These are phyloP conservation scores for Apiotrichum gamsii DNA, from an alignment of 1,284 basidiomycete genomes.

Conservation along the genomic window DNA sequence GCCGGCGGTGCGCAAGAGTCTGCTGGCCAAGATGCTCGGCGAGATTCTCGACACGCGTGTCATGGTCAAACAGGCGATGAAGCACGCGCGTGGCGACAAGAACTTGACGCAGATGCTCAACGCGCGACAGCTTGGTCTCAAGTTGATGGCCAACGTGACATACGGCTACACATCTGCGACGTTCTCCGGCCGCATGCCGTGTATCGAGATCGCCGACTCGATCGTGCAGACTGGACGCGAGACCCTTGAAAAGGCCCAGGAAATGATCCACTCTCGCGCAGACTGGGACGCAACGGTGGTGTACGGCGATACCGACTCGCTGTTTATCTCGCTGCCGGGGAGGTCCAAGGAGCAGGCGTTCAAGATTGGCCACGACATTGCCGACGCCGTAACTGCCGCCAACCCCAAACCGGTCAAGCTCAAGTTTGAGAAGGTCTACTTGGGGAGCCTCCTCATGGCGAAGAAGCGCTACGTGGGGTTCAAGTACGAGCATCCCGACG, in stretches of 20 bases:
- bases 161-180: constrained; percentile 93
- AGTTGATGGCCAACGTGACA: constrained; percentile 78
- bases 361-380: constrained; percentile 83
- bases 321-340: constrained; percentile 84
- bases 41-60: constrained; percentile 93
- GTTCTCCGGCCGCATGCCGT: constrained; percentile 95
- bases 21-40: constrained; percentile 83
- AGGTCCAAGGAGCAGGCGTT: constrained; percentile 91
- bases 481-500: constrained; percentile 81
- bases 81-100: constrained; percentile 70
- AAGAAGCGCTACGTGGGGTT: constrained; percentile 97
- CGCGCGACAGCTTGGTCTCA: constrained; percentile 80
- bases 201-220: constrained; percentile 94
- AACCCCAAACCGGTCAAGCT: constrained; percentile 91
- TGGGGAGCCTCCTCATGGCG: constrained; percentile 85
- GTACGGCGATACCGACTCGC: constrained; percentile 96
- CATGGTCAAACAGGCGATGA: constrained; percentile 96
- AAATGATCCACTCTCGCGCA: constrained; percentile 64
- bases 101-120: constrained; percentile 67
- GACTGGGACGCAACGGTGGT: constrained; percentile 90
- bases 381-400: constrained; percentile 72
- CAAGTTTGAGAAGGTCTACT: constrained; percentile 97
- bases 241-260: constrained; percentile 89
- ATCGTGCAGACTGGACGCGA: constrained; percentile 95
- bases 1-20: constrained; percentile 70